Base-by-base conservation (phyloP, 1,284 basidiomycete genomes). In the Agroathelia rolfsii region DNA sequence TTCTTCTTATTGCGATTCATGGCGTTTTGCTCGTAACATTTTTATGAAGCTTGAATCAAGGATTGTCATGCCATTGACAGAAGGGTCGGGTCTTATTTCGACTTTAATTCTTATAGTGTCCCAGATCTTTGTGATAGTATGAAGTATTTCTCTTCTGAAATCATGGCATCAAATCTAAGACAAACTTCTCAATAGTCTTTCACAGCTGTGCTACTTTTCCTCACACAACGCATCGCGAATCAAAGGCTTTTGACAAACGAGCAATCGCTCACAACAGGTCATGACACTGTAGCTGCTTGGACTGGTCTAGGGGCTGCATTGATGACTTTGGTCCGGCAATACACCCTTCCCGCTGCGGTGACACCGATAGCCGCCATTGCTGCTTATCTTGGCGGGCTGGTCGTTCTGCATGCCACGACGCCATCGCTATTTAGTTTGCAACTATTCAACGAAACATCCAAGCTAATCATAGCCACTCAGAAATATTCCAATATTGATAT, bases 221-320 rank as follows among this genome's bases (percentile, higher is more conserved):
- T 14, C 7, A 28, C 13, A 14, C 26, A 28, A 14, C 8, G 15
- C 11, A 8, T 28, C 8, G 13, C 26, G 11, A 8, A 8, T 7
- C 13, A 14, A 14, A 14, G 26, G 8, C 11, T 14, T 11, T 14
- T 28, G 8, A 10, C 15, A 8, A 28, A 14, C 8, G 11, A 14
- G 8, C 26, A 28, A 14, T 11, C 26, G 7, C 26, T 28, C 8
- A 28, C 26, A 8, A 14, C 26, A 7, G 15, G 9, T 28, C 26
- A 28, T 14, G 26, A 28, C 15, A 14, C 11, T 11, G 8, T 14
- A 10, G 13, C 26, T 14, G 26, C 26, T 7, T 28, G 26, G 26
- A 28, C 26, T 10, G 26, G 26, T 28, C 26, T 28, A 8, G 26
- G 26, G 13, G 11, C 26, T 28, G 26, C 26, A 14, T 14, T 28